Conservation (phyloP, 1,284 basidiomycete species). For the Meira miltonrushii region DNA sequence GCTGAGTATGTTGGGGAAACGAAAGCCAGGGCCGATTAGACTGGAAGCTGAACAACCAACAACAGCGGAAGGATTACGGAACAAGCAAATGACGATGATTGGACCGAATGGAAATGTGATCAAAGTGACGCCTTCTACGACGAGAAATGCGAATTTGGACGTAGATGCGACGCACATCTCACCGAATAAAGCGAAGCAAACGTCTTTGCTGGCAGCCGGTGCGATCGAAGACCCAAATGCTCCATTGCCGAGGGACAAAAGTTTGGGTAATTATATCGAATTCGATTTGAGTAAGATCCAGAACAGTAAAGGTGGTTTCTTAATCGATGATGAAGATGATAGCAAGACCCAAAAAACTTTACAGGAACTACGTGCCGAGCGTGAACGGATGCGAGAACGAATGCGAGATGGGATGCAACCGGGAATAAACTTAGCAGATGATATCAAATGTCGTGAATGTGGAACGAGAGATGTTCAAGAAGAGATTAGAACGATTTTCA, state of each 20-base stretch:
- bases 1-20: slow-evolving; percentile 12
- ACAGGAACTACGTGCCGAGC: slow-evolving; percentile 44
- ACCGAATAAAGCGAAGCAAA: slow-evolving; percentile 15
- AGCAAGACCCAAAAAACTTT: slow-evolving; percentile 25
- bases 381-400: slow-evolving; percentile 42
- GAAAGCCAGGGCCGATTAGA: slow-evolving; percentile 7
- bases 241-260: slow-evolving; percentile 39
- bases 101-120: slow-evolving; percentile 29
- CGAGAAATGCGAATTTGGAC: slow-evolving; percentile 30
- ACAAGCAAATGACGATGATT: slow-evolving; percentile 5
- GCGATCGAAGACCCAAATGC: slow-evolving; percentile 22
- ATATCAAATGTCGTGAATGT: slow-evolving; percentile 39
- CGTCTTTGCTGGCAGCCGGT: slow-evolving; percentile 20
- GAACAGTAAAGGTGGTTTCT: slow-evolving; percentile 50
- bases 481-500: slow-evolving; percentile 40
- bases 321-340: slow-evolving; percentile 35
- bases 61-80: neutral
- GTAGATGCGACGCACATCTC: slow-evolving; percentile 18
- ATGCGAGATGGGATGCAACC: slow-evolving; percentile 41
- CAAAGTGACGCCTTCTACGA: slow-evolving; percentile 21
- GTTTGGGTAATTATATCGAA: slow-evolving; percentile 50
- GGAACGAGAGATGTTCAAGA: slow-evolving; percentile 38
- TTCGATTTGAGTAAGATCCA: slow-evolving; percentile 48
- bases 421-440: slow-evolving; percentile 16
- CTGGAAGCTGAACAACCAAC: slow-evolving; percentile 4